A percentile compares a stretch with the other conserved stretches of the same genome.
Conservation (phyloP, 2,329 filamentous ascomycete genomes). For the Berkeleyomyces rouxiae region DNA sequence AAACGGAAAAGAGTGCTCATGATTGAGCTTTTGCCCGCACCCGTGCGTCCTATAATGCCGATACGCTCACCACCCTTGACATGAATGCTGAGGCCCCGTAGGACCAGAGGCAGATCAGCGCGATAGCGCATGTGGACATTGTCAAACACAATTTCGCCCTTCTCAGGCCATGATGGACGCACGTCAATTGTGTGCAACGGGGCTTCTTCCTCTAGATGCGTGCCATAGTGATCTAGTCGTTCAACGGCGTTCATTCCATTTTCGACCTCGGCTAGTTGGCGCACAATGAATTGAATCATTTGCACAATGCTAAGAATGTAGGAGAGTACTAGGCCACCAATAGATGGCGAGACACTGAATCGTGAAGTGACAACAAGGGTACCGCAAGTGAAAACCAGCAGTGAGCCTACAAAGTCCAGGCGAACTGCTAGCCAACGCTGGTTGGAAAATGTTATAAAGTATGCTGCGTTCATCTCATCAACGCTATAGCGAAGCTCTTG, state of each 20-base stretch:
- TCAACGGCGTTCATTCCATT: constrained; percentile 98
- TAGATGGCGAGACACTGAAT: constrained; percentile 71
- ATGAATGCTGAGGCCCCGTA: constrained; percentile 54
- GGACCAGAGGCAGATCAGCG: constrained; percentile 51
- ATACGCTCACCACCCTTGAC: constrained; percentile 62
- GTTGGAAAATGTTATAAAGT: constrained; percentile 89
- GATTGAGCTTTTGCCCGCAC: constrained; percentile 69
- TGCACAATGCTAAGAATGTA: constrained; percentile 89
- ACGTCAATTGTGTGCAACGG: constrained; percentile 63
- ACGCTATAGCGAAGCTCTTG: constrained; percentile 53
- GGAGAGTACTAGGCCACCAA: constrained; percentile 71
- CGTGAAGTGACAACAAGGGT: constrained; percentile 85
- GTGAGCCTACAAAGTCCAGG: constrained; percentile 67
- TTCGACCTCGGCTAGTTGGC: constrained; percentile 87
- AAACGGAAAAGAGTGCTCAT: constrained; percentile 71
- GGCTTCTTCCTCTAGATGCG: constrained; percentile 73
- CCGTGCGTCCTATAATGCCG: constrained; percentile 66
- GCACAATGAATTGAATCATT: constrained; percentile 89
- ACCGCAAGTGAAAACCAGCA: constrained; percentile 73
- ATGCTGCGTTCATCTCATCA: constrained; percentile 84
- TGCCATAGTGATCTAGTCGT: constrained; percentile 79
- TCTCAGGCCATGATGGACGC: constrained; percentile 64
- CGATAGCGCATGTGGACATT: constrained; percentile 69
- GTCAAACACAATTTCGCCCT: constrained; percentile 63
- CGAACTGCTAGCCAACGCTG: constrained; percentile 84